phyloP scores from a whole-genome alignment of 2,329 filamentous ascomycete species.

The Sclerotiophoma versabilis region DNA sequence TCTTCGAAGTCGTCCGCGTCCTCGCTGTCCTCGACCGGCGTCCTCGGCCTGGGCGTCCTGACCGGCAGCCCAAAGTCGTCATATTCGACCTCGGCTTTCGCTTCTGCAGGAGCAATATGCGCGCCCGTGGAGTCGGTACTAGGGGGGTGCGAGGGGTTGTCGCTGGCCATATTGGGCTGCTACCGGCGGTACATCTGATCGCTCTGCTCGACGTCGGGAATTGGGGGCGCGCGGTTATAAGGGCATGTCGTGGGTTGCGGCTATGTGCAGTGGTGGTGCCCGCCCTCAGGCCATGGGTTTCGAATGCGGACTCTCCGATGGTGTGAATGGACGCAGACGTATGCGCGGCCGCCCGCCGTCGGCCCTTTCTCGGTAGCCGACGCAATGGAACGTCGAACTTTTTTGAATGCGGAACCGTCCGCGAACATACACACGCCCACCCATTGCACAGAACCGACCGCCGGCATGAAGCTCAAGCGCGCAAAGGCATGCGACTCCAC shows the following conservation, averaged over 20 bases:
- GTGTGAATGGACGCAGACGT: not conserved
- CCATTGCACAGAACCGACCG: conserved; percentile 9
- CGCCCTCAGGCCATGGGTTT: not conserved
- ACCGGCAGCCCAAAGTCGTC: conserved; percentile 78
- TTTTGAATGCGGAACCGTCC: conserved; percentile 6
- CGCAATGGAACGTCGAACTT: too few relatives aligned
- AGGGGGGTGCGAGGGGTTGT: conserved; percentile 39
- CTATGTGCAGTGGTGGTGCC: conserved; percentile 10
- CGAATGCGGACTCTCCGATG: conserved; percentile 10
- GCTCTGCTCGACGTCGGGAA: not conserved
- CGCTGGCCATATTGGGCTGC: conserved; percentile 34
- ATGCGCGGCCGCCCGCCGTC: not conserved
- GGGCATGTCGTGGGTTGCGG: conserved; percentile 8
- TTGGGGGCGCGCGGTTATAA: conserved; percentile 9
- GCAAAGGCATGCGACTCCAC: conserved; percentile 31
- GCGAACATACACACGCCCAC: not conserved
- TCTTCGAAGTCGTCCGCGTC: conserved; percentile 40
- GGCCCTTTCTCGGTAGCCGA: conserved; percentile 2
- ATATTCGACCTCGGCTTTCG: conserved; percentile 54
- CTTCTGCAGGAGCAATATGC: conserved; percentile 19
- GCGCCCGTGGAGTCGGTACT: conserved; percentile 31
- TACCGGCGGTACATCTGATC: conserved; percentile 19
- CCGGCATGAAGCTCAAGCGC: conserved; percentile 44
- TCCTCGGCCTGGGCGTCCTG: conserved; percentile 53
- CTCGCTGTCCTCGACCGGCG: conserved; percentile 37